A percentile compares a stretch with the other conserved stretches of the same genome.
Conservation (phyloP, 176 grass and related monocot species). For the Tuctoria greenei region DNA sequence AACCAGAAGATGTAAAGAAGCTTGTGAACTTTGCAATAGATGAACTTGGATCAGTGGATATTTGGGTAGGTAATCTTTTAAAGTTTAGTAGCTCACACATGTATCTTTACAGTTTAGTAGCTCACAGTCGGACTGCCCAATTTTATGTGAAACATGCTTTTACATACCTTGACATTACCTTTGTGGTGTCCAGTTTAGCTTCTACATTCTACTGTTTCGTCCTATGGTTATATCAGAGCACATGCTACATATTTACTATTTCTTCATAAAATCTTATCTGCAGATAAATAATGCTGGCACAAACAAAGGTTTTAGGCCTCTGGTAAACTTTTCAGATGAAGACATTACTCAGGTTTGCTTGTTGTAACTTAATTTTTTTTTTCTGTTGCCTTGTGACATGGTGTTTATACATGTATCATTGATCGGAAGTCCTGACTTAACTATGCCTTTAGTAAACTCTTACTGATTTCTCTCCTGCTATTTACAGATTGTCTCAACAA, state of each 20-base stretch:
- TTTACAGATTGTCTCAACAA: slow-evolving; percentile 91
- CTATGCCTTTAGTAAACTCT: background rate
- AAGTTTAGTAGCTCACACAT: background rate
- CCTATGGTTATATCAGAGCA: background rate
- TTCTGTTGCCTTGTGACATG: slow-evolving; percentile 4
- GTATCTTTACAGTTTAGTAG: background rate
- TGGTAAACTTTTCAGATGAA: slow-evolving; percentile 92
- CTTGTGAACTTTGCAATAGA: slow-evolving; percentile 70
- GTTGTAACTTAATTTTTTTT: background rate
- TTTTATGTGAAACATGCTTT: slow-evolving; percentile 15
- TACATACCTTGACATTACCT: background rate
- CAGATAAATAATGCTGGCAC: slow-evolving; percentile 99
- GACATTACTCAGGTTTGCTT: slow-evolving; percentile 87
- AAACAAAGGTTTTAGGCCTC: slow-evolving; percentile 96
- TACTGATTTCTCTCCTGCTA: slow-evolving; percentile 17
- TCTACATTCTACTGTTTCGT: background rate
- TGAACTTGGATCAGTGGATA: slow-evolving; percentile 87
- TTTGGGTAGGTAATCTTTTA: slow-evolving; percentile 75
- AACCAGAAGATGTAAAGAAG: slow-evolving; percentile 86
- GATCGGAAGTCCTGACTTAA: slow-evolving; percentile 9
- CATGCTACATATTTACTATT: slow-evolving; percentile 8
- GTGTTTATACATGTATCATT: background rate
- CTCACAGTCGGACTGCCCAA: background rate
- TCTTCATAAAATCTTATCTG: slow-evolving; percentile 40
- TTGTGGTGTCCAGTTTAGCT: background rate